Percentiles rank a stretch among this genome's conserved stretches.
These are phyloP conservation scores for Grammothele lineata DNA, from an alignment of 768 basidiomycete species.

Conservation along the genomic window DNA sequence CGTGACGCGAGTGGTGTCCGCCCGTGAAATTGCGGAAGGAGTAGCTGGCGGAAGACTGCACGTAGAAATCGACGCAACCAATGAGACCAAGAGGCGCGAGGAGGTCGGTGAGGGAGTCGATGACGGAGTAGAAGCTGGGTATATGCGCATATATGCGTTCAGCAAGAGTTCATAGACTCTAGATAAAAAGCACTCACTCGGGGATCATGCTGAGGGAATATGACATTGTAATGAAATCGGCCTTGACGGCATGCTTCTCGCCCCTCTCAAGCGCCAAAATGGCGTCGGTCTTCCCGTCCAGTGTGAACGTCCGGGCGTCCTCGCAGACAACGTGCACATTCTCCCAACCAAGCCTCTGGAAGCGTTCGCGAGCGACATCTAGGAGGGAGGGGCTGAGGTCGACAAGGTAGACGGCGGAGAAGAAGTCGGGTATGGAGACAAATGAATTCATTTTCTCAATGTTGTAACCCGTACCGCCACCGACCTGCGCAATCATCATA, in stretches of 20 bases:
- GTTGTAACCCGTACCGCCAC: slow-evolving; percentile 45
- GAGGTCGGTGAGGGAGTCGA: slow-evolving; percentile 65
- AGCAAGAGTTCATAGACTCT: slow-evolving; percentile 19
- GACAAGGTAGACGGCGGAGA: slow-evolving; percentile 67
- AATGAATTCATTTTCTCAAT: slow-evolving; percentile 69
- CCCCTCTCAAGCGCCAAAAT: slow-evolving; percentile 40
- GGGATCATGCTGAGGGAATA: slow-evolving; percentile 53
- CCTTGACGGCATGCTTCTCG: slow-evolving; percentile 39
- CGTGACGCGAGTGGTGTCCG: slow-evolving; percentile 14
- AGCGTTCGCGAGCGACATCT: slow-evolving; percentile 65
- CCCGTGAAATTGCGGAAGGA: slow-evolving; percentile 16
- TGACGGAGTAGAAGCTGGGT: slow-evolving; percentile 51
- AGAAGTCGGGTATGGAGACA: slow-evolving; percentile 55
- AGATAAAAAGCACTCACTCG: slow-evolving; percentile 22
- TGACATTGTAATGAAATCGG: slow-evolving; percentile 44
- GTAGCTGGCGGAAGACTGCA: slow-evolving; percentile 14
- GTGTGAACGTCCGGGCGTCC: slow-evolving; percentile 64
- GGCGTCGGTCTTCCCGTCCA: slow-evolving; percentile 32
- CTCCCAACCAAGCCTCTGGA: slow-evolving; percentile 62
- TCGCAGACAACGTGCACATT: slow-evolving; percentile 71
- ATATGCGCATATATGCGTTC: slow-evolving; percentile 35
- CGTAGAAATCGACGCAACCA: slow-evolving; percentile 17
- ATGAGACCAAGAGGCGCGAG: slow-evolving; percentile 43
- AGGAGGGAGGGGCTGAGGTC: slow-evolving; percentile 72
- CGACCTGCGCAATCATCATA: neutral